Conservation (phyloP, 495 filamentous ascomycete species). For the Cenococcum geophilum region DNA sequence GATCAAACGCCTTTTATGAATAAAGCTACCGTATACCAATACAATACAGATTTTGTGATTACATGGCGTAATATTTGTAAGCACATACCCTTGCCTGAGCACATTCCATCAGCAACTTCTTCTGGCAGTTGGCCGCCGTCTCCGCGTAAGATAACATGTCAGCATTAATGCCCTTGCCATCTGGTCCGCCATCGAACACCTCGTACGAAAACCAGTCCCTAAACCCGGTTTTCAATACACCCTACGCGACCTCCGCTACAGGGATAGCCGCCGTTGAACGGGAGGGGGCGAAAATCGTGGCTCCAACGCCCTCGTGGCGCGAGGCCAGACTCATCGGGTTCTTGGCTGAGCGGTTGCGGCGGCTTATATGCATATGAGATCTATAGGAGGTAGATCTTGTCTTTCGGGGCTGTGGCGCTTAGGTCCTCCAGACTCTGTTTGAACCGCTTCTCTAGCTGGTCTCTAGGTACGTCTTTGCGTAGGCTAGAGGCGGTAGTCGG, state of each 20-base stretch:
- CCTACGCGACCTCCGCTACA: constrained; percentile 56
- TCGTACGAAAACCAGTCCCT: constrained; percentile 69
- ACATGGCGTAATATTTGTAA: too few relatives aligned
- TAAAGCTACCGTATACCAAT: too few relatives aligned
- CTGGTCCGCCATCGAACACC: constrained; percentile 62
- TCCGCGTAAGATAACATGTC: constrained; percentile 54
- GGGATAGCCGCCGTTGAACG: constrained; percentile 68
- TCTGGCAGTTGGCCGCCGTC: constrained; percentile 53
- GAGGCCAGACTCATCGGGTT: constrained; percentile 44
- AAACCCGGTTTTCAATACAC: constrained; percentile 66
- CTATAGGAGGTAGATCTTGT: constrained; percentile 73
- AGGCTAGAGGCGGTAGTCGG: constrained; percentile 60
- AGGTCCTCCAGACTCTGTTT: constrained; percentile 50
- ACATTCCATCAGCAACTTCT: constrained; percentile 49
- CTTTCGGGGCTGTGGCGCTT: constrained; percentile 50
- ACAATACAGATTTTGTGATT: too few relatives aligned
- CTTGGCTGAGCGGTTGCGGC: constrained; percentile 45
- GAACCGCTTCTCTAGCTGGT: constrained; percentile 49
- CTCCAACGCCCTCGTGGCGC: constrained; percentile 65
- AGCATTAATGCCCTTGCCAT: constrained; percentile 53
- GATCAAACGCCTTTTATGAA: too few relatives aligned
- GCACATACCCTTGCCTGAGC: neutral
- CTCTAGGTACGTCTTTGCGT: constrained; percentile 41
- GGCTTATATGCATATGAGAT: constrained; percentile 73
- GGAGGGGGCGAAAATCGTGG: constrained; percentile 62